Base-by-base conservation (phyloP, 805 yeast genomes). In the Zygoascus biomembranicola region DNA sequence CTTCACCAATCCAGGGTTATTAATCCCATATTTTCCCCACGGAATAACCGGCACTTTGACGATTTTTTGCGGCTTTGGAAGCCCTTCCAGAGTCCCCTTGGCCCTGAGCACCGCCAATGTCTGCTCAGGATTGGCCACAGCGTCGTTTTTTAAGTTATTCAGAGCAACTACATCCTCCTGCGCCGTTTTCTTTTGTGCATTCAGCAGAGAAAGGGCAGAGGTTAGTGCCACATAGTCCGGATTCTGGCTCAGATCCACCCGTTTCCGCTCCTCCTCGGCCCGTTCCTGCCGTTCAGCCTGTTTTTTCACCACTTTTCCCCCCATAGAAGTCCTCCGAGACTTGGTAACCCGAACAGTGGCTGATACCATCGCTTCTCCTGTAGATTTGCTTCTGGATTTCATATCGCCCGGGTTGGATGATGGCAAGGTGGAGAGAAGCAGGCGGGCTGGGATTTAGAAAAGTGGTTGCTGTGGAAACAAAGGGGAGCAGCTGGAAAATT, bases 21-120 rank as follows among this genome's bases (percentile, higher is more conserved):
- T 55, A 23, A 67, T 56, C 10, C 68, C 69, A 51, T 66, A 68
- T 49, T 63, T 61, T 43, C 57, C 55, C 71, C 71, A 68, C 58
- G 63, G 59, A 3, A 65, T 57, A 2, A 56, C 49, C 19, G 69
- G 70, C n/a, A 65, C 66, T 28, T 55, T 59, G 18, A 61, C 63
- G n/a, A 66, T 55, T 16, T 48, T 49, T 48, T 66, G 69, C 55
- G 55, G 59, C 19, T 51, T 43, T 6, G 70, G 69, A 9, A 59
- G 23, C 10, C 61, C 51, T 16, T 18, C 44, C 43, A 60, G 53
- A 19, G 48, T 23, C 47, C 52, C 44, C n/a, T 42, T 16, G 11
- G 32, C 44, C 48, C 49, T 49, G 26, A 63, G 56, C 41, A 51
- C 44, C 5, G 52, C 55, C 31, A 64, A 19, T 46, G 66, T 62